A percentile compares a stretch with the other conserved stretches of the same genome.
Evolutionary conservation across 225 moss, liverwort and hornwort genomes (phyloP).

Genomic region (Ulota crispa): DNA sequence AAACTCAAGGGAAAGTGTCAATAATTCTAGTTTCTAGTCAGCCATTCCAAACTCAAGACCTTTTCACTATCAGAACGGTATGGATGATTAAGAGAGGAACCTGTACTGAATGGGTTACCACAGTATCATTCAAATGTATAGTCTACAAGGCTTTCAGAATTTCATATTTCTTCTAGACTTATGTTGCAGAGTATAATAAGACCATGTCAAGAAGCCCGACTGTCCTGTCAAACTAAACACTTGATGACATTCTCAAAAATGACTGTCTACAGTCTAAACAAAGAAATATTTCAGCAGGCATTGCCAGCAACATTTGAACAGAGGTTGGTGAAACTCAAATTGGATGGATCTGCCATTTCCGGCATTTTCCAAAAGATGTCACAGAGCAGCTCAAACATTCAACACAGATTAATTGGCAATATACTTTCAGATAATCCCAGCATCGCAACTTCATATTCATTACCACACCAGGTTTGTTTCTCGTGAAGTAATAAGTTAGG

Average conservation of each 20-base stretch:
- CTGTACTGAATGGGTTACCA: background rate
- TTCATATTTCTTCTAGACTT: background rate
- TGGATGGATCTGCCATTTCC: background rate
- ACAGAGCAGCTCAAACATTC: background rate
- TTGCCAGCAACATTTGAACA: background rate
- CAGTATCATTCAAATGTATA: background rate
- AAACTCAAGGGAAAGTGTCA: too few species aligned
- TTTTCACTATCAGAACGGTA: background rate
- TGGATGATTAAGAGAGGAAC: too few species aligned
- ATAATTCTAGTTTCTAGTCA: too few species aligned
- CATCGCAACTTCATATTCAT: background rate
- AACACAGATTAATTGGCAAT: background rate
- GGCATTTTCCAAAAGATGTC: background rate
- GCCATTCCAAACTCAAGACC: too few species aligned
- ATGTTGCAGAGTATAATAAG: background rate
- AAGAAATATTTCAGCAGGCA: background rate
- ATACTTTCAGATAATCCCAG: background rate
- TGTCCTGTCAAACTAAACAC: too few species aligned
- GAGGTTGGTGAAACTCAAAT: background rate
- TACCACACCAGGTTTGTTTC: background rate
- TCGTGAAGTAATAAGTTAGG: background rate
- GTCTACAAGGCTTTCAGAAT: background rate
- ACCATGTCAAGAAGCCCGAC: too few species aligned
- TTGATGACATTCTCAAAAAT: background rate
- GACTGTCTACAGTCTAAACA: too few species aligned